Evolutionary conservation across 2,329 filamentous ascomycete species (phyloP), one percentile per base, ranked within the genome.

Genomic region (Aureobasidium subglaciale): DNA sequence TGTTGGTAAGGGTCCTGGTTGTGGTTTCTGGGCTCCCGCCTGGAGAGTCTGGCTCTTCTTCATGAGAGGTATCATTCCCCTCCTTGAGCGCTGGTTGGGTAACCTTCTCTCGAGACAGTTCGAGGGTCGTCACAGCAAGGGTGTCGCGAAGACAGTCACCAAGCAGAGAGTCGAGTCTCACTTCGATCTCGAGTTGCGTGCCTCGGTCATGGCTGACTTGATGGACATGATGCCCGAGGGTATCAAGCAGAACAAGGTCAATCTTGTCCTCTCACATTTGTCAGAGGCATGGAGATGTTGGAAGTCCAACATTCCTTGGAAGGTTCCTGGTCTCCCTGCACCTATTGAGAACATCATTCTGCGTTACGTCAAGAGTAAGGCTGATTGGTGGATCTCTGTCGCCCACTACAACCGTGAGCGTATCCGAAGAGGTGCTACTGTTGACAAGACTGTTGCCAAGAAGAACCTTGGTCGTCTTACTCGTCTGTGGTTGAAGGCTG

Each of bases 201-300:
- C 95, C 15, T 96, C 93, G 0, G 93, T 99, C 62, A 99, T 99
- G 92, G 90, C 92, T 41, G 93, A 99, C 73, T 78, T 99, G 49
- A 96, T 96, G 88, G 93, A 99, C 67, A 99, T 99, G 95, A 99
- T 99, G 93, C 93, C 93, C 0, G 95, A 99, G 70, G 93, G 93
- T 62, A 97, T 99, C 75, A 96, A 96, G 72, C 93, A 99, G 70
- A 99, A 93, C 77, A 99, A 99, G 75, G 90, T 99, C 71, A 96
- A 99, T 71, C 96, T 91, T 1, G 92, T 99, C 41, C 77, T 99
- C 54, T 93, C 97, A 67, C 95, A 99, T 79, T 75, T 99, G 38
- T 97, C 92, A 0, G 93, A 99, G 75, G 93, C 93, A 13, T 99
- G 93, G 93, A 83, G 93, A 75, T 99, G 93, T 76, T 99, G 93